Evolutionary conservation across 257 asterid species (phyloP).

Genomic region (Anisodus tanguticus): DNA sequence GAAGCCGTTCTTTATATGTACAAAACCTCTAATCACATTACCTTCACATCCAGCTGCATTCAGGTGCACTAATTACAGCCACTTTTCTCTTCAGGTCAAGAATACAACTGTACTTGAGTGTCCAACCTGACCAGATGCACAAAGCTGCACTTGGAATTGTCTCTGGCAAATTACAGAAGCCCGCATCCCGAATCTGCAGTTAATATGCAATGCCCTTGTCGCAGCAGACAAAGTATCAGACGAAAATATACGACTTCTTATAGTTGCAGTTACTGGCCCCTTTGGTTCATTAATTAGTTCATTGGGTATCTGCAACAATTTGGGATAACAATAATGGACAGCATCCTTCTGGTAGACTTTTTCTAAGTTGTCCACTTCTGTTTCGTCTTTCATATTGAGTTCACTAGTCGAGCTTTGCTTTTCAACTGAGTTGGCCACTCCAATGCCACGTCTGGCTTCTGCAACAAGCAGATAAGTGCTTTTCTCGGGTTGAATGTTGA

Average conservation of each 20-base stretch:
- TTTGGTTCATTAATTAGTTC: slow-evolving; percentile 54
- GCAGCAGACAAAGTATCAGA: slow-evolving; percentile 43
- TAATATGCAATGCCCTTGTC: slow-evolving; percentile 48
- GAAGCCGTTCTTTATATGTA: slow-evolving; percentile 17
- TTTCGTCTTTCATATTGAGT: slow-evolving; percentile 32
- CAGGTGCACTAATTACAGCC: not conserved
- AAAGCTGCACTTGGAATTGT: slow-evolving; percentile 53
- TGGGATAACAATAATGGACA: slow-evolving; percentile 38
- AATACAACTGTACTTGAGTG: slow-evolving; percentile 51
- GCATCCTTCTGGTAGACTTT: slow-evolving; percentile 50
- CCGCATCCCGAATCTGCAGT: slow-evolving; percentile 45
- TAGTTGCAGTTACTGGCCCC: slow-evolving; percentile 38
- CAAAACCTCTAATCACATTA: not conserved
- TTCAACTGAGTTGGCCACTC: slow-evolving; percentile 33
- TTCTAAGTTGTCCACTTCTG: slow-evolving; percentile 50
- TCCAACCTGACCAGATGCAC: slow-evolving; percentile 47
- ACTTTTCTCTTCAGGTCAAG: slow-evolving; percentile 46
- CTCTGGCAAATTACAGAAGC: slow-evolving; percentile 47
- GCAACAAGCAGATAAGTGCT: slow-evolving; percentile 50
- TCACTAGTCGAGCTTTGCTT: slow-evolving; percentile 29
- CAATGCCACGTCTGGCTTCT: slow-evolving; percentile 56
- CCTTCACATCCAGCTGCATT: slow-evolving; percentile 10
- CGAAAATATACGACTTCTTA: slow-evolving; percentile 43
- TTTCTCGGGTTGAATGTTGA: slow-evolving; percentile 53
- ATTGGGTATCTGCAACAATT: slow-evolving; percentile 56